These are phyloP conservation scores for Ogataea ramenticola DNA, from an alignment of 805 yeast genomes.

Conservation along the genomic window DNA sequence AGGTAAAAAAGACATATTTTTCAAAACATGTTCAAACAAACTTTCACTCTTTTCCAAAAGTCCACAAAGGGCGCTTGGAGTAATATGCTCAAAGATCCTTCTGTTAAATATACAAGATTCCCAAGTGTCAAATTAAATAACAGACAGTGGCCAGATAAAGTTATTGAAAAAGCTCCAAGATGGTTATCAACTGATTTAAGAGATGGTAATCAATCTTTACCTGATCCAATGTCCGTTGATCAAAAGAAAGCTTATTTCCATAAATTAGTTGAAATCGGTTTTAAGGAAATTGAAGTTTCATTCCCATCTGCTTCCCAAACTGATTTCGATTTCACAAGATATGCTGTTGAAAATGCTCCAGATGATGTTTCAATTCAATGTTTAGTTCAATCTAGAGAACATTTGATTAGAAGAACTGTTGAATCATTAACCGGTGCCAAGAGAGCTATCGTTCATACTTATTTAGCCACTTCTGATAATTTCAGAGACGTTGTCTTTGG, in stretches of 20 bases:
- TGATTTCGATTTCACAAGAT: constrained; percentile 75
- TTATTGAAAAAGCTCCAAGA: constrained; percentile 65
- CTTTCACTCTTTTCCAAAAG: constrained; percentile 20
- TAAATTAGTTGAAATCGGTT: constrained; percentile 64
- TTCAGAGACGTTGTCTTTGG: constrained; percentile 72
- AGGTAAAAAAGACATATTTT: no score
- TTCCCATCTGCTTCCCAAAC: constrained; percentile 81
- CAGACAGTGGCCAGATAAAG: constrained; percentile 66
- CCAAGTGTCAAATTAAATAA: constrained; percentile 48
- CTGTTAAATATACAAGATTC: constrained; percentile 51
- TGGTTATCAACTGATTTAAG: constrained; percentile 77
- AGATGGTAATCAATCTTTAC: constrained; percentile 77
- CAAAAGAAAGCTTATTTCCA: constrained; percentile 72
- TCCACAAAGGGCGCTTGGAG: constrained; percentile 21
- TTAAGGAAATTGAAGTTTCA: constrained; percentile 75
- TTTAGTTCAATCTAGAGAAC: constrained; percentile 71
- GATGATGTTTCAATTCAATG: constrained; percentile 70
- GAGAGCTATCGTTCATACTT: constrained; percentile 63
- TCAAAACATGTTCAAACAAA: constrained; percentile 23
- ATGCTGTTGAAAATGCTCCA: constrained; percentile 73
- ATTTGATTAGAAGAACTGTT: constrained; percentile 63
- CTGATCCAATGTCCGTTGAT: constrained; percentile 74
- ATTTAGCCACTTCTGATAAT: constrained; percentile 68
- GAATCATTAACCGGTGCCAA: constrained; percentile 70
- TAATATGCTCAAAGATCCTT: constrained; percentile 67